Evolutionary conservation across 73 alveolate species (phyloP).

Genomic region (Uronychia setigera): DNA sequence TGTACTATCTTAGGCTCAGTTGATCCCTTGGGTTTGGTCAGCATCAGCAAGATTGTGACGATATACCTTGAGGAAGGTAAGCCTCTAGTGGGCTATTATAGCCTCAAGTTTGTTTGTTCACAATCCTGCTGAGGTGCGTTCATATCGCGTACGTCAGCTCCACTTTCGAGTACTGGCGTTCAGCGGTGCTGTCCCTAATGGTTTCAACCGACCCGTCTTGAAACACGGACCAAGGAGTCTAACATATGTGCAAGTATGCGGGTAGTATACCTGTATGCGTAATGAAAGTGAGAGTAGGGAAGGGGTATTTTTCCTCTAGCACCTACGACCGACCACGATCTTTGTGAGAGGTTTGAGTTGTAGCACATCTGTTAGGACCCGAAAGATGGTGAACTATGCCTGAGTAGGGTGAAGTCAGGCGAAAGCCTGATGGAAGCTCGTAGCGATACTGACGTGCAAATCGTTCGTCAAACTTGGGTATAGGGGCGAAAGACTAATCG

Average conservation of each 20-base stretch:
- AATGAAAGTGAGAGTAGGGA: slow-evolving; percentile 82
- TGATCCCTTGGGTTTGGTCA: slow-evolving; percentile 53
- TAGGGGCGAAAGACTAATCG: slow-evolving; percentile 99
- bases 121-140: slow-evolving; percentile 49
- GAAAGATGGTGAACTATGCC: slow-evolving; percentile 99
- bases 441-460: slow-evolving; percentile 99
- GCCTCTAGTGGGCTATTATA: background rate
- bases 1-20: too few species aligned
- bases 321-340: slow-evolving; percentile 81
- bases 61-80: background rate
- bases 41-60: slow-evolving; percentile 42
- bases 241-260: slow-evolving; percentile 94
- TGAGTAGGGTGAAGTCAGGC: slow-evolving; percentile 97
- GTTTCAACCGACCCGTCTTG: slow-evolving; percentile 96
- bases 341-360: slow-evolving; percentile 71
- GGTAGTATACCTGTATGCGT: slow-evolving; percentile 88
- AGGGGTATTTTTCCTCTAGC: slow-evolving; percentile 65
- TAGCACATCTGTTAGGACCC: slow-evolving; percentile 90
- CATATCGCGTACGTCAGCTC: too few species aligned
- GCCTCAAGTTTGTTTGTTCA: background rate
- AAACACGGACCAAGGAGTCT: slow-evolving; percentile 99
- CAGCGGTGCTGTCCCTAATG: too few species aligned
- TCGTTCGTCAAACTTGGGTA: slow-evolving; percentile 99
- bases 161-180: too few species aligned
- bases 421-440: slow-evolving; percentile 97